Conservation (phyloP, 2,329 filamentous ascomycete genomes). For the Fusarium continuum region DNA sequence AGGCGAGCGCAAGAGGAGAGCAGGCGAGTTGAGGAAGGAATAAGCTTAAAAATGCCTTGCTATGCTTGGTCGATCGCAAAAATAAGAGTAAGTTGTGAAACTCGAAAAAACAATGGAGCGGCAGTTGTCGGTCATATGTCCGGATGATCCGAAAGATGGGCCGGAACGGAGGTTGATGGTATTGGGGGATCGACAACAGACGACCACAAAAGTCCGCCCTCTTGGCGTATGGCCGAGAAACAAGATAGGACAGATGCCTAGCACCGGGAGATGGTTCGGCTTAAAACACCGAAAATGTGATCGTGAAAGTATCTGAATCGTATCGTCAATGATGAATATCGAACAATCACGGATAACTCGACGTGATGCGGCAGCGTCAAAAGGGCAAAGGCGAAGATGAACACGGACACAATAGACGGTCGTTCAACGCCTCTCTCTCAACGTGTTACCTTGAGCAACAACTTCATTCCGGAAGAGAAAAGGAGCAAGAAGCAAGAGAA, state of each 20-base stretch:
- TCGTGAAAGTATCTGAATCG: background rate
- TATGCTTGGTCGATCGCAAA: slow-evolving; percentile 1
- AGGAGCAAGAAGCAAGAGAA: background rate
- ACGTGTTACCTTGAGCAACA: slow-evolving; percentile 1
- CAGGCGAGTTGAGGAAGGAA: background rate
- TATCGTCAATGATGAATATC: background rate
- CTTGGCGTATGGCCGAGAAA: background rate
- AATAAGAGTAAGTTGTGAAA: slow-evolving; percentile 9
- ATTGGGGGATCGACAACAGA: slow-evolving; percentile 30
- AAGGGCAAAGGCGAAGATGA: background rate
- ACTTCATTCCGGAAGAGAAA: slow-evolving; percentile 16
- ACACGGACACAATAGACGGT: slow-evolving; percentile 2
- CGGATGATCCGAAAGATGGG: slow-evolving; percentile 33
- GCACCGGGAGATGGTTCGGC: background rate
- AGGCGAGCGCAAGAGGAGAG: background rate
- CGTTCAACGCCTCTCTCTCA: slow-evolving; percentile 22
- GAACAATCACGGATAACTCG: slow-evolving; percentile 13
- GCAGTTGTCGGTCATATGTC: slow-evolving; percentile 18
- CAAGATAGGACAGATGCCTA: background rate
- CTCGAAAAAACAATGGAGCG: slow-evolving; percentile 8
- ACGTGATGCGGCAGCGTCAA: slow-evolving; percentile 14
- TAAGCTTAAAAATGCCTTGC: slow-evolving; percentile 22
- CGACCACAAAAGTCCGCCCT: slow-evolving; percentile 6
- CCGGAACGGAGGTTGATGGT: slow-evolving; percentile 28
- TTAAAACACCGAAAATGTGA: slow-evolving; percentile 2